Evolutionary conservation across 345 rosid species (phyloP).

Genomic region (Eucalyptus cloeziana): DNA sequence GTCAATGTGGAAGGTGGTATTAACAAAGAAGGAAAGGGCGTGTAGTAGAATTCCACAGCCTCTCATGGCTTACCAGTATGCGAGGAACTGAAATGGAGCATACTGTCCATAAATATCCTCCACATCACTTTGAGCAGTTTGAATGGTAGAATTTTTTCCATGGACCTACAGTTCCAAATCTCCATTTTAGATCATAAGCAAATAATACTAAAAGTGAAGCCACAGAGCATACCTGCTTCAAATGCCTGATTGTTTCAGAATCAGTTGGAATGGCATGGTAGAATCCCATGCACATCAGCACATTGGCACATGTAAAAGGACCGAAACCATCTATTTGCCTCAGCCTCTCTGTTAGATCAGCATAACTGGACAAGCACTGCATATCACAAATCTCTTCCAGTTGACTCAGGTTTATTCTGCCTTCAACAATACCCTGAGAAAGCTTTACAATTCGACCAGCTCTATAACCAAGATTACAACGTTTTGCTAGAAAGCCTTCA

Average conservation of each 20-base stretch:
- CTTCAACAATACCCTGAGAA: constrained; percentile 25
- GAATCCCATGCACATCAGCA: constrained; percentile 43
- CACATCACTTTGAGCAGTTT: constrained; percentile 12
- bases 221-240: constrained; percentile 19
- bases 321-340: constrained; percentile 31
- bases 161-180: constrained; percentile 19
- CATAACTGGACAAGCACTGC: constrained; percentile 4
- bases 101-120: constrained; percentile 17
- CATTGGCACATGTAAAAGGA: constrained; percentile 44
- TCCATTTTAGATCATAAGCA: background rate
- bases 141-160: constrained; percentile 5
- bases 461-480: constrained; percentile 35
- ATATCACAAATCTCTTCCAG: constrained; percentile 16
- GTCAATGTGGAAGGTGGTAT: background rate
- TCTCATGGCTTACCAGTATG: constrained; percentile 20
- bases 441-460: constrained; percentile 36
- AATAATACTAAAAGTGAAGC: background rate
- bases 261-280: constrained; percentile 40
- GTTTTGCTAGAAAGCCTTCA: constrained; percentile 27
- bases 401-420: constrained; percentile 15
- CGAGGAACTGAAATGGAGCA: constrained; percentile 36
- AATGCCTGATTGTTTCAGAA: constrained; percentile 42
- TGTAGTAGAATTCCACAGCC: background rate
- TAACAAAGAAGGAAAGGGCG: background rate
- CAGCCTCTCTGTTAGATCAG: constrained; percentile 12